Percentiles rank a stretch among this genome's conserved stretches.
phyloP scores from a whole-genome alignment of 257 asterid genomes.

The Paulownia fortunei region DNA sequence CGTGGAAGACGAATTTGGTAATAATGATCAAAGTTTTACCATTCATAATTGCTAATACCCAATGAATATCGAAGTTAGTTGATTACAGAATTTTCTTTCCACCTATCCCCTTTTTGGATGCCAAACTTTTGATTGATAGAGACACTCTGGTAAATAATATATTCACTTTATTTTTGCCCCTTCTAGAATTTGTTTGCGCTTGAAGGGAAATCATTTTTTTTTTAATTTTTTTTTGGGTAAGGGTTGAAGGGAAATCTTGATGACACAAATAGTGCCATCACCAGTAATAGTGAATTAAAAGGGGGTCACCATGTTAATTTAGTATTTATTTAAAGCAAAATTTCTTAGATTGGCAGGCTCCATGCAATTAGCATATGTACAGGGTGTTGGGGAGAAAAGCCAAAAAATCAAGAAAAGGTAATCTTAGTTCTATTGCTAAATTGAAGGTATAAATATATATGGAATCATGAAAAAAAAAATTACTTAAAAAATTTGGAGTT shows the following conservation, averaged over 20 bases:
- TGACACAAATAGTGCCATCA: neutral
- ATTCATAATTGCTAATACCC: neutral
- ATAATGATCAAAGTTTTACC: neutral
- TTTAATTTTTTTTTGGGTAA: too few relatives aligned
- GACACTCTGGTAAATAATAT: neutral
- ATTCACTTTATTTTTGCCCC: neutral
- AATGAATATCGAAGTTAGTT: constrained; percentile 12
- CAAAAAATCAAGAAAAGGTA: constrained; percentile 13
- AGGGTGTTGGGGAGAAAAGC: constrained; percentile 26
- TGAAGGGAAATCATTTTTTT: constrained; percentile 7
- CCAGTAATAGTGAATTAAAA: constrained; percentile 3
- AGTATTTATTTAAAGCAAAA: too few relatives aligned
- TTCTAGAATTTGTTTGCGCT: constrained; percentile 25
- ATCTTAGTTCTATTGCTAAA: too few relatives aligned
- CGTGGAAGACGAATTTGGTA: neutral
- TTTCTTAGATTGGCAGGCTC: too few relatives aligned
- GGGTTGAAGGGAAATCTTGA: constrained; percentile 23
- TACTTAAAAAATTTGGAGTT: too few relatives aligned
- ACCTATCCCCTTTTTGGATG: neutral
- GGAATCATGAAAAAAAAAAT: too few relatives aligned
- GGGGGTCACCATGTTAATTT: constrained; percentile 6
- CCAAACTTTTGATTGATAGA: constrained; percentile 21
- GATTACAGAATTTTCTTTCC: neutral
- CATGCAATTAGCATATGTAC: neutral
- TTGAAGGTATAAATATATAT: too few relatives aligned